phyloP scores from a whole-genome alignment of 805 yeast species.

The Candida chauliodis region DNA sequence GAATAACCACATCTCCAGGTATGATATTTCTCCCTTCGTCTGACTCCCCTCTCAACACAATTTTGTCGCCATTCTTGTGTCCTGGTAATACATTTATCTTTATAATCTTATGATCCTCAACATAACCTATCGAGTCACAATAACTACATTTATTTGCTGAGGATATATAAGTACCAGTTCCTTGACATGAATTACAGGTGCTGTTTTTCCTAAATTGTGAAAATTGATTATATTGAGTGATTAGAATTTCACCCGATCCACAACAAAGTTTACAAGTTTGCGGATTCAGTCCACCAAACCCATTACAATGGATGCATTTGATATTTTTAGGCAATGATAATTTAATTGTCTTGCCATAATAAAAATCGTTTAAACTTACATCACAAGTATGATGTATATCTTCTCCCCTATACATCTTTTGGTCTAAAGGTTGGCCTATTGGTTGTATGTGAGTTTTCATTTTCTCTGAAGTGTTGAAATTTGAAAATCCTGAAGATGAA shows the following conservation, averaged over 20 bases:
- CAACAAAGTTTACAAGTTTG: conserved; percentile 33
- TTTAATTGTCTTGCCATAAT: conserved; percentile 53
- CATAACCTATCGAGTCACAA: conserved; percentile 39
- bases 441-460: conserved; percentile 21
- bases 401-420: conserved; percentile 37
- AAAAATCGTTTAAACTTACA: conserved; percentile 54
- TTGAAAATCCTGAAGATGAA: not conserved
- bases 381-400: conserved; percentile 55
- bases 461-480: conserved; percentile 2
- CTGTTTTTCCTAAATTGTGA: conserved; percentile 38
- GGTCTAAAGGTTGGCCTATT: conserved; percentile 11
- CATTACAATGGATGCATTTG: conserved; percentile 49
- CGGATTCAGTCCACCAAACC: conserved; percentile 46
- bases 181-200: conserved; percentile 31
- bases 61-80: conserved; percentile 46
- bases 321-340: conserved; percentile 51
- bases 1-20: conserved; percentile 68
- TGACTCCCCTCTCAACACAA: conserved; percentile 56
- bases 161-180: conserved; percentile 26
- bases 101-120: conserved; percentile 47
- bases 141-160: conserved; percentile 20
- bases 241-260: conserved; percentile 46
- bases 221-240: conserved; percentile 39
- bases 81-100: conserved; percentile 57
- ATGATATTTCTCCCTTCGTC: conserved; percentile 57